These are phyloP conservation scores for Bacidia gigantensis DNA, from an alignment of 495 filamentous ascomycete genomes.

Conservation along the genomic window DNA sequence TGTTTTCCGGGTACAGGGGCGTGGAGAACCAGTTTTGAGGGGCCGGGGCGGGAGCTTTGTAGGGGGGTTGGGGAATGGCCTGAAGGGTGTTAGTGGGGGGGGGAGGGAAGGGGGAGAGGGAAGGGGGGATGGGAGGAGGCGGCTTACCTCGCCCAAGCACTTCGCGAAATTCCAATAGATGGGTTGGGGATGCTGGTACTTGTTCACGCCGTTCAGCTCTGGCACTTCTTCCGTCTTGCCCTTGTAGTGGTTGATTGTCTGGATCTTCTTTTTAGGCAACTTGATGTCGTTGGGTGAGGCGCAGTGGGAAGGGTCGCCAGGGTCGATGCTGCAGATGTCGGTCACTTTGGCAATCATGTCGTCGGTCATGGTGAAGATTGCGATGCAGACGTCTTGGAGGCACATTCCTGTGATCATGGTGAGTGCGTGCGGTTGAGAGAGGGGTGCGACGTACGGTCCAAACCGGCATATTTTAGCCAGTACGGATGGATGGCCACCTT, in stretches of 20 bases:
- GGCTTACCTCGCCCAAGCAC: constrained; percentile 18
- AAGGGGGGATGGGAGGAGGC: not conserved
- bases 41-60: constrained; percentile 1
- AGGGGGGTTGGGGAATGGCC: constrained; percentile 1
- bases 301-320: constrained; percentile 17
- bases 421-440: not conserved
- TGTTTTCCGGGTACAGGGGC: constrained; percentile 12
- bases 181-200: constrained; percentile 5
- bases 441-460: constrained; percentile 12
- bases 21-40: constrained; percentile 16
- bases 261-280: constrained; percentile 12
- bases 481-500: constrained; percentile 22
- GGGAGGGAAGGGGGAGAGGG: not conserved
- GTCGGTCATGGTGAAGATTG: constrained; percentile 10
- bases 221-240: constrained; percentile 11
- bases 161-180: constrained; percentile 18
- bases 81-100: not conserved
- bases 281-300: constrained; percentile 17
- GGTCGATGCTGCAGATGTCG: constrained; percentile 1
- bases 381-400: constrained; percentile 21
- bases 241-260: constrained; percentile 11
- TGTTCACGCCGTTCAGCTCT: not conserved
- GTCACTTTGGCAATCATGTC: not conserved
- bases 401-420: constrained; percentile 12
- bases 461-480: constrained; percentile 19